Evolutionary conservation across 805 yeast species (phyloP).

Genomic region (Cyberlindnera meyerae): DNA sequence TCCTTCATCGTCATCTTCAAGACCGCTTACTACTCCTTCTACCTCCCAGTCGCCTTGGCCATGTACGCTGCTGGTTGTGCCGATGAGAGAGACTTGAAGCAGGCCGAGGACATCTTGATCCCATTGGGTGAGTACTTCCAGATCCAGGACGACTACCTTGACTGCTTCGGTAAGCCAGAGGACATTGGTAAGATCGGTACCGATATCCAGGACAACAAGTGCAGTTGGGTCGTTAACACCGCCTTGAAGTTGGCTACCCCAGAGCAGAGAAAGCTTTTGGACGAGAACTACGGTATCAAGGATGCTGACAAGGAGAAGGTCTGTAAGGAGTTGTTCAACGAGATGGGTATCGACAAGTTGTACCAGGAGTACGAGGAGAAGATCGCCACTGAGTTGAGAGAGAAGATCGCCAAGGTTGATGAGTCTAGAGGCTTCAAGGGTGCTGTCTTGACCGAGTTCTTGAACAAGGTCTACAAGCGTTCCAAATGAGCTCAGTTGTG

Average conservation of each 20-base stretch:
- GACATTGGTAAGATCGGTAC: constrained; percentile 98
- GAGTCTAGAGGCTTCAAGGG: constrained; percentile 92
- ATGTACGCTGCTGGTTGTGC: constrained; percentile 86
- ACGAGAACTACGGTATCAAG: constrained; percentile 87
- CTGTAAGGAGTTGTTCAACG: constrained; percentile 69
- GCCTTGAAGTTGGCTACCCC: constrained; percentile 76
- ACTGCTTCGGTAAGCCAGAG: constrained; percentile 95
- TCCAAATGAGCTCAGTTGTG: constrained; percentile 54
- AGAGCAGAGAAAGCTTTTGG: constrained; percentile 78
- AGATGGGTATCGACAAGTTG: constrained; percentile 62
- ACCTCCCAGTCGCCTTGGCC: constrained; percentile 94
- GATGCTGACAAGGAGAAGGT: constrained; percentile 59
- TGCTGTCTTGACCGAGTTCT: constrained; percentile 78
- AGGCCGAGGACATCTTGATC: constrained; percentile 80
- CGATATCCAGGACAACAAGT: constrained; percentile 96
- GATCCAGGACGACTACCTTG: constrained; percentile 95
- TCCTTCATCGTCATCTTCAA: constrained; percentile 93
- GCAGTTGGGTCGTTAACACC: constrained; percentile 95
- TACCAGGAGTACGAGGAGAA: constrained; percentile 83
- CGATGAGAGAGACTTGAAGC: constrained; percentile 70
- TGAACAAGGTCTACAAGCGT: constrained; percentile 91
- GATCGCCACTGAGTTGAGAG: constrained; percentile 57
- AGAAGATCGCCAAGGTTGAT: constrained; percentile 66
- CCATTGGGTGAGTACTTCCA: constrained; percentile 99
- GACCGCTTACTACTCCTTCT: constrained; percentile 96